Evolutionary conservation across 2,329 filamentous ascomycete species (phyloP).

Genomic region (Diaporthe longicolla): DNA sequence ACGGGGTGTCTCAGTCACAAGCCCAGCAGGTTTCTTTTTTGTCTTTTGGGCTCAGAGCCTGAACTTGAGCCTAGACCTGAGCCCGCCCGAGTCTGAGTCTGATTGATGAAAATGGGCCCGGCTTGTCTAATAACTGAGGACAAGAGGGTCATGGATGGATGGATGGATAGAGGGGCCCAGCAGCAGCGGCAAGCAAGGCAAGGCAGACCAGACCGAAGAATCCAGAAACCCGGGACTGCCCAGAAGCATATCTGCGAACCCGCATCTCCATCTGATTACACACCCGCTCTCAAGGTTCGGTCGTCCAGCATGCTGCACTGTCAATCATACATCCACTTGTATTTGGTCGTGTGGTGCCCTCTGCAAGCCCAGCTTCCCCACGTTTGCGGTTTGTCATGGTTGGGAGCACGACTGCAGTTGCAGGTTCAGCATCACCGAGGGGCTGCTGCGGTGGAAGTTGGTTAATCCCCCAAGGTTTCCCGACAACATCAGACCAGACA

Average conservation of each 20-base stretch:
- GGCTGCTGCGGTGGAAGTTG: slow-evolving; percentile 29
- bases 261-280: slow-evolving; percentile 31
- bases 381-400: slow-evolving; percentile 9
- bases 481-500: slow-evolving; percentile 31
- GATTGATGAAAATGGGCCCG: slow-evolving; percentile 15
- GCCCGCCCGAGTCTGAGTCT: slow-evolving; percentile 7
- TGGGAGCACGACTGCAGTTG: slow-evolving; percentile 38
- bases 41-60: slow-evolving; percentile 3
- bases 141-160: no score
- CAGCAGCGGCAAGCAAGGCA: background rate
- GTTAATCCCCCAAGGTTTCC: slow-evolving; percentile 27
- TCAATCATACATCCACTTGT: slow-evolving; percentile 33
- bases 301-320: slow-evolving; percentile 31
- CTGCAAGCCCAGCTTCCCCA: slow-evolving; percentile 18
- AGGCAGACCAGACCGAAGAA: background rate
- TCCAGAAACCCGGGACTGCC: slow-evolving; percentile 29
- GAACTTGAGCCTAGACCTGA: background rate
- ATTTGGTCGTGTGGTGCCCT: background rate
- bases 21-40: slow-evolving; percentile 10
- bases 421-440: background rate
- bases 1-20: slow-evolving; percentile 27
- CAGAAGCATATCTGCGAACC: slow-evolving; percentile 2
- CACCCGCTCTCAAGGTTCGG: slow-evolving; percentile 12
- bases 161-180: background rate
- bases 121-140: slow-evolving; percentile 31